Evolutionary conservation across 176 grass and related monocot species (phyloP).

Genomic region (Phragmites australis): DNA sequence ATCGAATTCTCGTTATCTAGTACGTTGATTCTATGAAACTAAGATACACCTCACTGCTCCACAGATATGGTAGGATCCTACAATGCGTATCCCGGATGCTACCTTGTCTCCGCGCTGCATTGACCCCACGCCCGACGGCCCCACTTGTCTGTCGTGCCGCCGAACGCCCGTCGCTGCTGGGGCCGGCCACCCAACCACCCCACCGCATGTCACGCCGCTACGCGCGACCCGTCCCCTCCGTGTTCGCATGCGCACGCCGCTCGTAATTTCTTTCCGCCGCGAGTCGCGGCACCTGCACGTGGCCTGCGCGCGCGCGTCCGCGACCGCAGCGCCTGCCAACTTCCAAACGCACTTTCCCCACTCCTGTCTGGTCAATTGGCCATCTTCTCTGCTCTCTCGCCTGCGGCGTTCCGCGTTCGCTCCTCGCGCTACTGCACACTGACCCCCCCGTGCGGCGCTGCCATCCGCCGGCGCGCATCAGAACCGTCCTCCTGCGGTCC

Average conservation of each 20-base stretch:
- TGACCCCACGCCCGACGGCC: background rate
- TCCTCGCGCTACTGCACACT: background rate
- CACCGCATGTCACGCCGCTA: constrained; percentile 38
- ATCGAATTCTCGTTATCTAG: too few relatives aligned
- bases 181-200: background rate
- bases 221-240: constrained; percentile 17
- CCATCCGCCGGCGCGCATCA: background rate
- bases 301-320: constrained; percentile 27
- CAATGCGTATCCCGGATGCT: too few relatives aligned
- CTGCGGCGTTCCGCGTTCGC: background rate
- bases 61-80: too few relatives aligned
- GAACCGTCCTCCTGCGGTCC: background rate
- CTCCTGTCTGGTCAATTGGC: background rate
- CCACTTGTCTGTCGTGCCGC: constrained; percentile 16
- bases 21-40: too few relatives aligned
- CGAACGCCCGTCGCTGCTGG: background rate
- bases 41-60: too few relatives aligned
- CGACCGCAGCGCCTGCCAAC: background rate
- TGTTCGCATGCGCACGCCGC: constrained; percentile 21
- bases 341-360: background rate
- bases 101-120: background rate
- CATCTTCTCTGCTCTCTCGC: background rate
- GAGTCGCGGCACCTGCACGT: constrained; percentile 35
- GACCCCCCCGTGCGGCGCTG: background rate
- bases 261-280: constrained; percentile 27